phyloP scores from a whole-genome alignment of 306 rosid genomes.

The Cucumis sativus region DNA sequence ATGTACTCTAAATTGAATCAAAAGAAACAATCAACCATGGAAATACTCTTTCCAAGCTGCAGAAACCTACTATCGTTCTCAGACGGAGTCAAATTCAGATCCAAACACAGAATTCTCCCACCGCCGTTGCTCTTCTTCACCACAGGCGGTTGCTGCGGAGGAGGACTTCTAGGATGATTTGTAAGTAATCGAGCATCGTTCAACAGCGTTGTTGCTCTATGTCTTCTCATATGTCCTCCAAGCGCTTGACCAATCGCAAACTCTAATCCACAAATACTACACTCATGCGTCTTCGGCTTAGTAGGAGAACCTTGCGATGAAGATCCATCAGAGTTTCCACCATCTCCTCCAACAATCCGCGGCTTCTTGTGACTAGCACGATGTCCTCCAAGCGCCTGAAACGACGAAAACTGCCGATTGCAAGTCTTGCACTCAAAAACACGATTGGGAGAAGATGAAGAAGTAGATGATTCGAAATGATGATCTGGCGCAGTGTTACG shows the following conservation, averaged over 20 bases:
- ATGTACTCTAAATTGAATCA: constrained; percentile 9
- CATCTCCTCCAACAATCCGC: constrained; percentile 26
- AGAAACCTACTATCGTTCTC: constrained; percentile 70
- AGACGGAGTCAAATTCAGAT: constrained; percentile 83
- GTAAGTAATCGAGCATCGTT: constrained; percentile 1
- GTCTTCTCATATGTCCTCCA: constrained; percentile 98
- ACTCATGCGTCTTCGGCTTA: constrained; percentile 84
- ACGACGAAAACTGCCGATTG: constrained; percentile 67
- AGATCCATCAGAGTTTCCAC: constrained; percentile 11
- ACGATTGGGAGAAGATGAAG: constrained; percentile 19
- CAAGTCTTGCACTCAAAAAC: constrained; percentile 96
- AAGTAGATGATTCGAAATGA: not conserved
- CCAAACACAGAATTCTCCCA: constrained; percentile 42
- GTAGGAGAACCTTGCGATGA: constrained; percentile 26
- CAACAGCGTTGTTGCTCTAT: constrained; percentile 28
- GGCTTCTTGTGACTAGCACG: constrained; percentile 96
- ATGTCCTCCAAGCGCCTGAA: constrained; percentile 96
- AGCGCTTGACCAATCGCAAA: constrained; percentile 90
- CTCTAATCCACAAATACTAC: constrained; percentile 74
- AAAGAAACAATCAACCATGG: constrained; percentile 37
- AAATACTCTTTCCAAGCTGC: constrained; percentile 39
- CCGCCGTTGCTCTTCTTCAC: constrained; percentile 22
- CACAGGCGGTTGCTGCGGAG: constrained; percentile 12
- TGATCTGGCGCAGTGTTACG: constrained; percentile 11
- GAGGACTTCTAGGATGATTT: not conserved